Conservation (phyloP, 306 rosid genomes). For the Castanospermum australe region DNA sequence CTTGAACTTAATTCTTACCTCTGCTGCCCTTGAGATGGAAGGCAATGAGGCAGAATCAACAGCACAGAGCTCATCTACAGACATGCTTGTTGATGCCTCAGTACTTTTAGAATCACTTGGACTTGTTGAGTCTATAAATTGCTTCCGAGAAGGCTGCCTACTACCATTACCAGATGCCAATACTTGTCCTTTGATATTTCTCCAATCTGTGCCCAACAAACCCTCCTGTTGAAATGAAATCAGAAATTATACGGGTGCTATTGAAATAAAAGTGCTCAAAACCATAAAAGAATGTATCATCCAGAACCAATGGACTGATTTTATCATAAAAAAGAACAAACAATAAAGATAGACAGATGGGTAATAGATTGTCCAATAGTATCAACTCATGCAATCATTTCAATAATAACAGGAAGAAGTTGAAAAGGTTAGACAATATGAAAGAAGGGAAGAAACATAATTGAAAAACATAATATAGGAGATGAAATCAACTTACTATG, state of each 20-base stretch:
- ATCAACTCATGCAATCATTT: not conserved
- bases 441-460: not conserved
- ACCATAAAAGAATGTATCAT: not conserved
- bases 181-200: constrained; percentile 82
- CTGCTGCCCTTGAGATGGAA: constrained; percentile 81
- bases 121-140: constrained; percentile 64
- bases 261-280: constrained; percentile 4
- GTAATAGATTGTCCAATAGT: not conserved
- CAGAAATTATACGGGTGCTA: not conserved
- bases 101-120: constrained; percentile 82
- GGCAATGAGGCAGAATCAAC: constrained; percentile 78
- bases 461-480: not conserved
- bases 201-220: constrained; percentile 71
- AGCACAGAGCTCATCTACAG: constrained; percentile 68
- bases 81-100: constrained; percentile 81
- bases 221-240: constrained; percentile 57
- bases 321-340: not conserved
- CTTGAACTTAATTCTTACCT: constrained; percentile 49
- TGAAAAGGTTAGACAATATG: not conserved
- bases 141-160: constrained; percentile 73
- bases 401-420: not conserved
- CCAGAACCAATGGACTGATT: not conserved
- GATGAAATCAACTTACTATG: not conserved
- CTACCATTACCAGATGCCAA: constrained; percentile 59
- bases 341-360: not conserved